Evolutionary conservation across 768 basidiomycete species (phyloP).

Genomic region (Calocera viscosa): DNA sequence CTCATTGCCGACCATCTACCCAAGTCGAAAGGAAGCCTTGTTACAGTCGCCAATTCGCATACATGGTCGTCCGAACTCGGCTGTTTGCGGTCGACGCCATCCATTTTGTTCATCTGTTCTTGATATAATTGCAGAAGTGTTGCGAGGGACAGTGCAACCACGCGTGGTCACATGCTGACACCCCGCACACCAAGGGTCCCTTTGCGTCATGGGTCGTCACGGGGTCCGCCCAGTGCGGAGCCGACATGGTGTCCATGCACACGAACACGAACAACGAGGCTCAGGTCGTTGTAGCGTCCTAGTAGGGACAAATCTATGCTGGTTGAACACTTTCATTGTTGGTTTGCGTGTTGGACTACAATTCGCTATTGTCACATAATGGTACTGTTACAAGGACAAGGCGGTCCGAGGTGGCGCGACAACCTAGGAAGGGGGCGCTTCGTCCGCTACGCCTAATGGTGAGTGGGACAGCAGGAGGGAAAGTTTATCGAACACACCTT

Average conservation of each 20-base stretch:
- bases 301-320: background rate
- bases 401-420: background rate
- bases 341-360: background rate
- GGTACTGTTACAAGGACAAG: background rate
- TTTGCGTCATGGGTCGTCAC: background rate
- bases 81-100: no score
- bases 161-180: no score
- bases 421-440: background rate
- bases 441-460: background rate
- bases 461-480: background rate
- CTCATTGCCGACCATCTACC: no score
- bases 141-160: no score
- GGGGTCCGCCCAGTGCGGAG: background rate
- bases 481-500: slow-evolving; percentile 22
- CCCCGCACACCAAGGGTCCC: background rate
- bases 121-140: no score
- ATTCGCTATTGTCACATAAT: background rate
- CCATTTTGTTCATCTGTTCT: no score
- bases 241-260: background rate
- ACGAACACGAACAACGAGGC: background rate
- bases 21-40: no score
- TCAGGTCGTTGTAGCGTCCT: background rate
- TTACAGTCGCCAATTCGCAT: no score
- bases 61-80: no score
- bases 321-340: background rate